Conservation (phyloP, 768 basidiomycete species). For the Tephrocybe rancida region DNA sequence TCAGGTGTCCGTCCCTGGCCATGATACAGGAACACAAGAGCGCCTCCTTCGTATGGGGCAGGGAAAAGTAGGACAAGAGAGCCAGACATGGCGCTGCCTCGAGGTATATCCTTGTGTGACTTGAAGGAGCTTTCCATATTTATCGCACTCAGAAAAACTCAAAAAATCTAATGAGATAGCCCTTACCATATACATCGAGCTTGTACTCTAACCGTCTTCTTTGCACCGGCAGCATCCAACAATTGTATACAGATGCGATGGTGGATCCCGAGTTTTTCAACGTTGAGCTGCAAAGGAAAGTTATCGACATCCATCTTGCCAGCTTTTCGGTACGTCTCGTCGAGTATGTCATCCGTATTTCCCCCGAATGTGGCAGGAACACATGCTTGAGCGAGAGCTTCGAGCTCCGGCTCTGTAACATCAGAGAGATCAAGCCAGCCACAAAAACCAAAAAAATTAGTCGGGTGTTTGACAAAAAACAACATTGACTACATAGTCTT, state of each 20-base stretch:
- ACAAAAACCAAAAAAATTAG: too few relatives aligned
- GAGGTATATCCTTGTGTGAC: constrained; percentile 50
- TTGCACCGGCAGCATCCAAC: constrained; percentile 13
- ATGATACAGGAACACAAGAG: constrained; percentile 34
- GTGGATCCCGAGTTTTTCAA: neutral
- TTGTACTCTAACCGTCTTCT: constrained; percentile 27
- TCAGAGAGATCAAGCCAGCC: constrained; percentile 10
- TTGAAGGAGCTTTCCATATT: constrained; percentile 50
- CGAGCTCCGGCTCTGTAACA: neutral
- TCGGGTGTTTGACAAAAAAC: too few relatives aligned
- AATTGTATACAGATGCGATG: neutral
- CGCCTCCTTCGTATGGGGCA: constrained; percentile 46
- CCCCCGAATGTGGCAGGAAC: constrained; percentile 42
- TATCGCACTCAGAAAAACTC: constrained; percentile 8
- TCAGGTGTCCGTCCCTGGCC: constrained; percentile 39
- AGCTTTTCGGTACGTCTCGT: constrained; percentile 26
- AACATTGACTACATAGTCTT: too few relatives aligned
- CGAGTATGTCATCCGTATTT: constrained; percentile 36
- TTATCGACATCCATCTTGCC: neutral
- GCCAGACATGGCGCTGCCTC: constrained; percentile 45
- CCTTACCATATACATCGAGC: constrained; percentile 37
- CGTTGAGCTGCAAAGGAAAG: neutral
- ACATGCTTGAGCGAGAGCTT: constrained; percentile 25
- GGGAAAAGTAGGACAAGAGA: constrained; percentile 54
- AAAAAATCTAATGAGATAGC: constrained; percentile 6